A percentile compares a stretch with the other conserved stretches of the same genome.
Conservation (phyloP, 257 asterid genomes). For the Pogostemon cablin region DNA sequence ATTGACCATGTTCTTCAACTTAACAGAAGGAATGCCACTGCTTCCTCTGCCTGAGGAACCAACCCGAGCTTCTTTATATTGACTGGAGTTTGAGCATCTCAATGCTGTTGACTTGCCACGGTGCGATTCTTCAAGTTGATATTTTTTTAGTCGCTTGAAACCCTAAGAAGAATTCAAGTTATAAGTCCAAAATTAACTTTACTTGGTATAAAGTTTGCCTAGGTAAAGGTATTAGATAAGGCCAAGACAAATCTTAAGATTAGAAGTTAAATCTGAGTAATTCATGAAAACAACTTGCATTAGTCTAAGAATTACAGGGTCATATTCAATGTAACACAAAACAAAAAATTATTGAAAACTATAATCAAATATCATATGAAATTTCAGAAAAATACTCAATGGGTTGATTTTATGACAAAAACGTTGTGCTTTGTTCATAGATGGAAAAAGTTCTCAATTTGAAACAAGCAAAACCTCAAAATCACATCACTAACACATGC, state of each 20-base stretch:
- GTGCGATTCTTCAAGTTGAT: constrained; percentile 9
- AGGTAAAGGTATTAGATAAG: neutral
- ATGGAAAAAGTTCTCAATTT: neutral
- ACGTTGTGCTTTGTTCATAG: neutral
- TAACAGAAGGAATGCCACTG: constrained; percentile 10
- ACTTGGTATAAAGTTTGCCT: neutral
- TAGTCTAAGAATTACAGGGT: neutral
- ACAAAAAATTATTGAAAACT: neutral
- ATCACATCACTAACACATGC: constrained; percentile 1
- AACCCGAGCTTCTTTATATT: constrained; percentile 19
- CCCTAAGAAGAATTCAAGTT: constrained; percentile 4
- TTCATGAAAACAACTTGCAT: neutral
- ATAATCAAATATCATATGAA: neutral
- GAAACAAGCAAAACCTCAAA: constrained; percentile 1
- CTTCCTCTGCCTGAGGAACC: constrained; percentile 5
- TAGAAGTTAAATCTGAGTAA: too few species aligned
- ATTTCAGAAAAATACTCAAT: neutral
- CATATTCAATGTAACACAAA: neutral
- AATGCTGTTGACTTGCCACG: constrained; percentile 15
- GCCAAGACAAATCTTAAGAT: too few species aligned
- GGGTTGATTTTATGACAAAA: neutral
- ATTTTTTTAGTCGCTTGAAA: constrained; percentile 29
- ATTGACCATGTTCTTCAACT: constrained; percentile 9
- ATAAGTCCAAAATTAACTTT: too few species aligned
- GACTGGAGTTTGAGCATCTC: neutral